Percentiles rank a stretch among this genome's conserved stretches.
phyloP scores from a whole-genome alignment of 225 moss, liverwort and hornwort genomes.

The Sphagnum tenellum region DNA sequence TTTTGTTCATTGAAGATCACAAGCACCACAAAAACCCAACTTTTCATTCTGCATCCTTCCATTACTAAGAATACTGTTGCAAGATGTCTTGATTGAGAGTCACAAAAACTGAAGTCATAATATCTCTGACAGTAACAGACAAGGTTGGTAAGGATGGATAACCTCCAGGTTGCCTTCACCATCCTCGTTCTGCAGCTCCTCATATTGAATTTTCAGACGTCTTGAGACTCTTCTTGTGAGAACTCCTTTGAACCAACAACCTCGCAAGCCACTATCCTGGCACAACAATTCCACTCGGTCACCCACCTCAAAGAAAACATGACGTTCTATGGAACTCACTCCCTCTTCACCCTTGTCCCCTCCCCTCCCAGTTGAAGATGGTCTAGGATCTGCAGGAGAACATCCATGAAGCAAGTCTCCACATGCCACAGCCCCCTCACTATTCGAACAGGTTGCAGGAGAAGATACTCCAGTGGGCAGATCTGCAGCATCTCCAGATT shows the following conservation, averaged over 20 bases:
- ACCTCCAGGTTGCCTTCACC: constrained; percentile 77
- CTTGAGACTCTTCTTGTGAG: constrained; percentile 44
- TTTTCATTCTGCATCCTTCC: too few relatives aligned
- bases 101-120: too few relatives aligned
- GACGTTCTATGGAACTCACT: constrained; percentile 25
- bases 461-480: constrained; percentile 43
- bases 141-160: too few relatives aligned
- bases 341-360: constrained; percentile 27
- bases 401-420: constrained; percentile 26
- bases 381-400: constrained; percentile 36
- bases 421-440: constrained; percentile 31
- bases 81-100: too few relatives aligned
- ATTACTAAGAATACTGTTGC: too few relatives aligned
- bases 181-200: constrained; percentile 58
- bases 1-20: too few relatives aligned
- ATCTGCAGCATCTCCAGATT: constrained; percentile 35
- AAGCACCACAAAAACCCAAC: too few relatives aligned
- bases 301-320: constrained; percentile 50
- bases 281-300: constrained; percentile 73
- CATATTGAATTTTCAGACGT: constrained; percentile 71
- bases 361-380: constrained; percentile 28
- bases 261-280: constrained; percentile 86
- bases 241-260: constrained; percentile 78
- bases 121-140: too few relatives aligned
- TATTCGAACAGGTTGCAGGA: constrained; percentile 36